Evolutionary conservation across 164 flowering plant genomes (phyloP), one percentile per base, ranked within the genome.

Genomic region (Taxillus chinensis): DNA sequence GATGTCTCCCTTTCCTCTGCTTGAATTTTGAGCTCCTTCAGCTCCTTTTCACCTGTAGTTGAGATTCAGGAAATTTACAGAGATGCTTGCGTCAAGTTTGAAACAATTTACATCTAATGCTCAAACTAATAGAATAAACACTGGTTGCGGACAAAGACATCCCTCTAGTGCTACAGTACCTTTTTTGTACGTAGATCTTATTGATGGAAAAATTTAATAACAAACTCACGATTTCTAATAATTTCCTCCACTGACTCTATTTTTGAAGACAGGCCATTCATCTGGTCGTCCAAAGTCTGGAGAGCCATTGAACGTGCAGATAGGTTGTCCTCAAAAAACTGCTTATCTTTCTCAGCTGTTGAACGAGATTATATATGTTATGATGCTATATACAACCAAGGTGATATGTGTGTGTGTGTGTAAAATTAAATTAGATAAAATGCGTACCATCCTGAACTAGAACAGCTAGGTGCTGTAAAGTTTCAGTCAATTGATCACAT

Each of bases 291-390:
- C 70, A 91, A 68, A 61, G 66, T 71, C 60, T 89, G 96, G 62
- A 95, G 65, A 57, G 81, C 82, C 57, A 57, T 66, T 48, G 82
- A 74, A 70, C 77, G 78, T 49, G 75, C 75, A 68, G 80, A 71
- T 39, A 87, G 65, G 70, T 81, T 91, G 45, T 74, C 76, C 75
- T 87, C 90, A 55, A 84, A 84, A 51, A 68, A 56, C 60, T 74
- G 83, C 74, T 86, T 91, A 68, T 86, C 96, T 68, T 81, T 84
- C 77, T 91, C 96, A 78, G 93, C 99, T 95, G 79, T 67, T 27
- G 27, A 27, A 27, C 27, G 27, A 27, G 27, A 27, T 27, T 27
- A 27, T 27, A 27, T 27, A 27, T 27, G 27, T 27, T 27, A 27
- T 27, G 27, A 27, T 27, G 27, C 27, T 27, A 27, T 27, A 27